Evolutionary conservation across 257 asterid species (phyloP).

Genomic region (Prunella vulgaris): DNA sequence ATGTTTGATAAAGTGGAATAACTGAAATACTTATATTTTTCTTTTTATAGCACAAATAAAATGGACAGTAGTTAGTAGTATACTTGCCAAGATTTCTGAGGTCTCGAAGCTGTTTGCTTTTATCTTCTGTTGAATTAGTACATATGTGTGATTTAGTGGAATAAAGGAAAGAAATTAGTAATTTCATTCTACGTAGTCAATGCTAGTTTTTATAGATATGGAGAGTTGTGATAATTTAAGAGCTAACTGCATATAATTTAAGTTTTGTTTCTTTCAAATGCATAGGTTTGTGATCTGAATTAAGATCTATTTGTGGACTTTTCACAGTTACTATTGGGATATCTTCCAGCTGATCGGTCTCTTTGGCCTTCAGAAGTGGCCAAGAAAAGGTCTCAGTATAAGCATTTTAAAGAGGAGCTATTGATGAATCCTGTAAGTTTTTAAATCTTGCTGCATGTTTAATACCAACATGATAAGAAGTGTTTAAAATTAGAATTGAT

Average conservation of each 20-base stretch:
- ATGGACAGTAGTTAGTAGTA: neutral
- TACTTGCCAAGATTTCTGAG: neutral
- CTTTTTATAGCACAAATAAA: slow-evolving; percentile 12
- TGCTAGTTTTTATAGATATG: neutral
- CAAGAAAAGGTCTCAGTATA: slow-evolving; percentile 81
- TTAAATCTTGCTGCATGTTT: slow-evolving; percentile 9
- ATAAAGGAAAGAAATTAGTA: slow-evolving; percentile 12
- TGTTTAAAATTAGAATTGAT: neutral
- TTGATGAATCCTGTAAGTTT: slow-evolving; percentile 92
- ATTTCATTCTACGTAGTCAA: slow-evolving; percentile 1
- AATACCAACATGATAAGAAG: neutral
- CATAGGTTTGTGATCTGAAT: neutral
- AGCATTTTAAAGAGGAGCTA: slow-evolving; percentile 83
- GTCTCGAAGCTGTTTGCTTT: neutral
- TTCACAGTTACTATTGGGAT: slow-evolving; percentile 81
- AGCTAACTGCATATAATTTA: neutral
- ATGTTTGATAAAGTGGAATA: neutral
- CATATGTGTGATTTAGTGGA: neutral
- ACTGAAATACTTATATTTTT: neutral
- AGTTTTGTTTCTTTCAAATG: neutral
- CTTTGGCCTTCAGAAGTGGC: slow-evolving; percentile 83
- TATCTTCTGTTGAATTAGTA: neutral
- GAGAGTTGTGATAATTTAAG: neutral
- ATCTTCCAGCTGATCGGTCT: slow-evolving; percentile 71
- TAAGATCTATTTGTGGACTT: slow-evolving; percentile 5